Evolutionary conservation across 2,329 filamentous ascomycete genomes (phyloP).

Genomic region (Colletotrichum eremochloae): DNA sequence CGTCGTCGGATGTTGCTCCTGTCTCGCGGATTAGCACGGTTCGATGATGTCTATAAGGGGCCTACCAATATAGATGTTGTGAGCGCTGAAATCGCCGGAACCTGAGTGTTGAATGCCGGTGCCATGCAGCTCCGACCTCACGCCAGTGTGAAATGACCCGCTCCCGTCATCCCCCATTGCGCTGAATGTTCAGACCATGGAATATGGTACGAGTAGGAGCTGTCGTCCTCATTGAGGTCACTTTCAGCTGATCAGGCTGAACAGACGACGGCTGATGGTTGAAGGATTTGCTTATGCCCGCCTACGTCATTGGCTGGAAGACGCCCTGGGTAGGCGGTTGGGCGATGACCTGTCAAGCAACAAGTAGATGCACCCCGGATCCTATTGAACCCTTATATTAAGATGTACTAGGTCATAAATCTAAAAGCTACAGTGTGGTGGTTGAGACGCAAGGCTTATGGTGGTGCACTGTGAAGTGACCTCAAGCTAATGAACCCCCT

Average conservation of each 20-base stretch:
- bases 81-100: neutral
- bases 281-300: neutral
- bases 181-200: neutral
- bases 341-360: neutral
- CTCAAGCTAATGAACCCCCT: no score
- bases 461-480: no score
- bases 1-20: slow-evolving; percentile 5
- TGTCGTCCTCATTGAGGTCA: neutral
- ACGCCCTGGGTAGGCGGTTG: neutral
- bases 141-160: no score
- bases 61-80: neutral
- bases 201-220: neutral
- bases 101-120: neutral
- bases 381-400: neutral
- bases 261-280: neutral
- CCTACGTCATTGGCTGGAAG: neutral
- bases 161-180: no score
- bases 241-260: neutral
- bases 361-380: neutral
- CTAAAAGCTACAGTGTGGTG: no score
- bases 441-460: no score
- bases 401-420: no score
- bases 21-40: no score
- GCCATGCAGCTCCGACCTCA: neutral
- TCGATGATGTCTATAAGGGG: neutral